Evolutionary conservation across 495 filamentous ascomycete species (phyloP), one percentile per base, ranked within the genome.

Genomic region (Hypoxylon trugodes): DNA sequence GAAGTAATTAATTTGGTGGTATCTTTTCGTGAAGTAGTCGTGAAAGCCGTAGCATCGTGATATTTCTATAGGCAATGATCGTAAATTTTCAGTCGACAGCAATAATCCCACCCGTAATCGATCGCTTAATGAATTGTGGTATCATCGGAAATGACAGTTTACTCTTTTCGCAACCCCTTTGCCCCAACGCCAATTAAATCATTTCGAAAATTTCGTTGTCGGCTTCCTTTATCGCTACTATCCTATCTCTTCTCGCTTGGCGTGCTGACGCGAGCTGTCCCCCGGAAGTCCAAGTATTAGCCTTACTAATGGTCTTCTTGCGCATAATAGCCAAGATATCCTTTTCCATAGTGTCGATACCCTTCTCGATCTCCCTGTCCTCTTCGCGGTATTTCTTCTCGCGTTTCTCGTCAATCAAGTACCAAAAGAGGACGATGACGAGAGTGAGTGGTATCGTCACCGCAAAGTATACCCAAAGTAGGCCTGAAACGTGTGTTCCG

Each of bases 391-490:
- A 83, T 22, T 46, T 66, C 48, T 62, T 67, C 65, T 84, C 82
- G 32, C 80, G 73, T 16, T 69, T 68, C 13, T 55, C 61, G 51
- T 84, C 82, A 70, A 80, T 79, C 43, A 74, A 66, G 50, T 76
- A 75, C 81, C 81, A 85, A 22, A 66, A 28, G 0, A 72, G 60
- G 13, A 84, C 77, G 55, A 83, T 78, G 7, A 70, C 15, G 0
- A 78, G 32, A 3, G 83, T 85, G 15, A 83, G 18, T 0, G 83
- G 83, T n/a, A 82, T 56, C 8, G 79, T 81, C 19, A 84, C 73
- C 32, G 66, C 81, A 48, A 83, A 85, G 65, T 85, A 85, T 48
- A 85, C 75, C 82, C 82, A 85, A 15, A 85, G 75, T 13, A 73
- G 32, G 13, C 69, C 67, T 8, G 79, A 77, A 6, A 84, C 79